Evolutionary conservation across 257 asterid genomes (phyloP), one percentile per base, ranked within the genome.

Genomic region (Cruciata laevipes): DNA sequence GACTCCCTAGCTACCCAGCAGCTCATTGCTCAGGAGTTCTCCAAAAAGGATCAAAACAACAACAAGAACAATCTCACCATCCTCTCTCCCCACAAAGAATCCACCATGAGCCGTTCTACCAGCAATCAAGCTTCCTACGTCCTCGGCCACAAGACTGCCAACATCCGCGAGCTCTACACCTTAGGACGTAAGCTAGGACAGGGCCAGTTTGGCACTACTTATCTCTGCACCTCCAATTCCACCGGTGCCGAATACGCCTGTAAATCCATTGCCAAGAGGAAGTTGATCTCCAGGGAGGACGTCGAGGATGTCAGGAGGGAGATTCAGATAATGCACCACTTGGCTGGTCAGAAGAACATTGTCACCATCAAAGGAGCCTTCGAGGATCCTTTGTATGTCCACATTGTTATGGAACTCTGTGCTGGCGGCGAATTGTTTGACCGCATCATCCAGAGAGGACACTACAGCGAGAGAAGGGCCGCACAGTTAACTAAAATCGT

Each of bases 331-430:
- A 91, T 92, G 97, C 95, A 91, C 73, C 98, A 91, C 77, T 72
- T 91, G 87, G 87, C 96, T 69, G 96, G 95, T 47, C 98, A 91
- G 77, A 82, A 75, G 80, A 82, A 92, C 73, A 87, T 92, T 68
- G 98, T 92, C 57, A 86, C 89, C 58, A 89, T 92, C 40, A 92
- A 87, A 77, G 98, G 96, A 59, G 96, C 98, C 0, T 92, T 87
- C 32, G 98, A 92, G 83, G 98, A 92, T 73, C 71, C 88, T 70
- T 66, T 83, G 37, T 89, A 84, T 66, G 96, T 91, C 55, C 98
- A 91, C 81, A 91, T 91, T 65, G 98, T 92, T 61, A 92, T 92
- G 98, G 98, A 91, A 59, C 87, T 91, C 30, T 91, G 98, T 75
- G 77, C 75, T 21, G 98, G 98, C 6, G 98, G 98, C 53, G 98